A percentile compares a stretch with the other conserved stretches of the same genome.
phyloP scores from a whole-genome alignment of 1,139 yeast genomes.

The Taphrina sp. region DNA sequence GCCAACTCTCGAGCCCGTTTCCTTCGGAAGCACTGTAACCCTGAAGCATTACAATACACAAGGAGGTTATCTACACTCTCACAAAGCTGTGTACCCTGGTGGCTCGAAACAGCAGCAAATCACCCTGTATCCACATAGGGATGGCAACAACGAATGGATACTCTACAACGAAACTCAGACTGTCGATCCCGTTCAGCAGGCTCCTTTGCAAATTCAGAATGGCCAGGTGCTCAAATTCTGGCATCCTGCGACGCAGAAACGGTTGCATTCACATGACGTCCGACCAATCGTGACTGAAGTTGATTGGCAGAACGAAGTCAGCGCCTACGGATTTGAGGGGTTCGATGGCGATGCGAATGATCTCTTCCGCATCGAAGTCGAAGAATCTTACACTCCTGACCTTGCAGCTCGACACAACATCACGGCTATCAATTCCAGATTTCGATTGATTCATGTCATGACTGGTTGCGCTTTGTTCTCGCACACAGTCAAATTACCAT shows the following conservation, averaged over 20 bases:
- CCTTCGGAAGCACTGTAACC: slow-evolving; percentile 76
- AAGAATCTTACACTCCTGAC: slow-evolving; percentile 55
- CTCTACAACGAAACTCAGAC: slow-evolving; percentile 53
- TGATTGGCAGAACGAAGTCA: slow-evolving; percentile 95
- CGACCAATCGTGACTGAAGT: slow-evolving; percentile 88
- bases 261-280: slow-evolving; percentile 94
- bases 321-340: slow-evolving; percentile 87
- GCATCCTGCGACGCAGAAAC: slow-evolving; percentile 67
- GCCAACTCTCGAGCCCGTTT: slow-evolving; percentile 75
- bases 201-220: slow-evolving; percentile 61
- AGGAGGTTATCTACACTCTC: slow-evolving; percentile 96
- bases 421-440: slow-evolving; percentile 76
- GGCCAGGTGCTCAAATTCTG: slow-evolving; percentile 77
- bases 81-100: slow-evolving; percentile 74
- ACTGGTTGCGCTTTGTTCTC: slow-evolving; percentile 88
- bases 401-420: slow-evolving; percentile 63
- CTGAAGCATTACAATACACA: slow-evolving; percentile 79
- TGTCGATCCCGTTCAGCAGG: slow-evolving; percentile 41
- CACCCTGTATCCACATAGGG: slow-evolving; percentile 90
- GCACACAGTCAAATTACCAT: slow-evolving; percentile 79
- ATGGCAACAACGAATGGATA: slow-evolving; percentile 80
- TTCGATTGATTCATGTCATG: slow-evolving; percentile 85
- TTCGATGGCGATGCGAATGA: slow-evolving; percentile 95
- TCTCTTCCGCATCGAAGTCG: slow-evolving; percentile 87
- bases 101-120: slow-evolving; percentile 96